Evolutionary conservation across 768 basidiomycete genomes (phyloP).

Genomic region (Hypholoma fasciculare): DNA sequence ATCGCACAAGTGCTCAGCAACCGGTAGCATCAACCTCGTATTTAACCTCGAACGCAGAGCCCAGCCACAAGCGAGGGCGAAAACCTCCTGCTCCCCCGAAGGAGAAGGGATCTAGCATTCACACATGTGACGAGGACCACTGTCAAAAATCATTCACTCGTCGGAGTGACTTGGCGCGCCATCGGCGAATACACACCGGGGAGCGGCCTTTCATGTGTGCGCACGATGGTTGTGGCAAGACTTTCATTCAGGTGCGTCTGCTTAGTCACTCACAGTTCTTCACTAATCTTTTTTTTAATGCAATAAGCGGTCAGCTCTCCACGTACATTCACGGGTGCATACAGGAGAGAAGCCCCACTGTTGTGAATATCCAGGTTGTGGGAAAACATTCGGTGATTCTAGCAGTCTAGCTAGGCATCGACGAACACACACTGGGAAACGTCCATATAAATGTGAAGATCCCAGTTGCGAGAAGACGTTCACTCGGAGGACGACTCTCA

Average conservation of each 20-base stretch:
- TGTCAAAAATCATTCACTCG: conserved; percentile 84
- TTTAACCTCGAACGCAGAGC: conserved; percentile 21
- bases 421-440: conserved; percentile 84
- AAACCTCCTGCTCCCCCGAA: conserved; percentile 36
- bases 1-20: conserved; percentile 32
- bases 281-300: conserved; percentile 12
- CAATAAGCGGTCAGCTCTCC: conserved; percentile 79
- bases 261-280: not conserved
- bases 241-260: conserved; percentile 79
- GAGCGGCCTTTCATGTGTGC: conserved; percentile 83
- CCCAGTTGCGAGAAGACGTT: conserved; percentile 85
- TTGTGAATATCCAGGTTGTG: conserved; percentile 88
- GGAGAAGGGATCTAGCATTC: conserved; percentile 48
- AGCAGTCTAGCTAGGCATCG: conserved; percentile 91
- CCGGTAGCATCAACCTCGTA: conserved; percentile 55
- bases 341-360: conserved; percentile 92
- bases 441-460: conserved; percentile 85
- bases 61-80: conserved; percentile 33
- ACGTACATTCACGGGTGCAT: conserved; percentile 87
- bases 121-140: conserved; percentile 69
- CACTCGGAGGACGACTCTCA: conserved; percentile 81
- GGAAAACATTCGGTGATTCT: conserved; percentile 88
- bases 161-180: conserved; percentile 80
- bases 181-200: conserved; percentile 89
- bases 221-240: conserved; percentile 78